These are phyloP conservation scores for Erucastrum elatum DNA, from an alignment of 345 rosid species.

Conservation along the genomic window DNA sequence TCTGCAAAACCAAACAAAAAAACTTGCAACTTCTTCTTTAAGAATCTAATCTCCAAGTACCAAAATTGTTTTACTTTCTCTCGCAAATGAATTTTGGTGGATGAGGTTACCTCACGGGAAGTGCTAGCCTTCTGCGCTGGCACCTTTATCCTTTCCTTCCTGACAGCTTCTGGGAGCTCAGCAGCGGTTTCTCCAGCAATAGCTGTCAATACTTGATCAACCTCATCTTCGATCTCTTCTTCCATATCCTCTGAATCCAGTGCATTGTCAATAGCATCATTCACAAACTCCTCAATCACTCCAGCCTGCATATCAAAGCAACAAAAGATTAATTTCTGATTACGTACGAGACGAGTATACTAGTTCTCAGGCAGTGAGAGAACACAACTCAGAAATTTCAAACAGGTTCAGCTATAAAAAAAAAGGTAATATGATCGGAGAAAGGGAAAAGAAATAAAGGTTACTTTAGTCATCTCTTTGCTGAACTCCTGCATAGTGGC, in stretches of 20 bases:
- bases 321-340: background rate
- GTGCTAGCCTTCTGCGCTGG: conserved; percentile 56
- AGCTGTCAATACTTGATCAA: conserved; percentile 90
- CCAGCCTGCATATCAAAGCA: conserved; percentile 60
- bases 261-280: conserved; percentile 76
- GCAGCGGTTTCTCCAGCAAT: conserved; percentile 97
- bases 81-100: background rate
- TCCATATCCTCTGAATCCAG: conserved; percentile 86
- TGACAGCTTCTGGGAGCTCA: conserved; percentile 78
- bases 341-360: background rate
- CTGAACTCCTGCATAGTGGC: conserved; percentile 89
- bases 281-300: conserved; percentile 84
- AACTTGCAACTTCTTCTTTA: background rate
- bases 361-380: background rate
- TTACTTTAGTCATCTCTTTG: conserved; percentile 88
- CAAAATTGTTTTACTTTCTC: background rate
- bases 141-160: conserved; percentile 71
- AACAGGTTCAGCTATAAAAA: background rate
- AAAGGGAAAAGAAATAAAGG: background rate
- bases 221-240: conserved; percentile 90
- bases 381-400: background rate
- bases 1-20: conserved; percentile 39
- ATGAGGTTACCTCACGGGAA: conserved; percentile 55
- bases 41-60: background rate
- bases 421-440: background rate